These are phyloP conservation scores for Actinidia chinensis DNA, from an alignment of 179 eudicot species.

Conservation along the genomic window DNA sequence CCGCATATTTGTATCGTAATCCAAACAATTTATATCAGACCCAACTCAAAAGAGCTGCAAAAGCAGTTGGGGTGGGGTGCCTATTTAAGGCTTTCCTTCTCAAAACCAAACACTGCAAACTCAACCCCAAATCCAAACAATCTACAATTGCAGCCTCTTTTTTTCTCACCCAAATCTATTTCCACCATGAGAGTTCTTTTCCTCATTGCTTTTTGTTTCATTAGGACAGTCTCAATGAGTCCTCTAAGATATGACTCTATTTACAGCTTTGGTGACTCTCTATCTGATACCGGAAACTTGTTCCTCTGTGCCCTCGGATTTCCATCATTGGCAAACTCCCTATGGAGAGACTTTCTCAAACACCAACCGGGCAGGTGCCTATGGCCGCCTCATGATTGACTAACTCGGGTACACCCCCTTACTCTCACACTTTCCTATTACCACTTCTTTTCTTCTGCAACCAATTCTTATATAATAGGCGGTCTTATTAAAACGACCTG, in stretches of 20 bases:
- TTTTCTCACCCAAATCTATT: not conserved
- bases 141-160: not conserved
- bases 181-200: slow-evolving; percentile 5
- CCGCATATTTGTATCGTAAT: too few species aligned
- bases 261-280: slow-evolving; percentile 71
- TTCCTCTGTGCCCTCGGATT: slow-evolving; percentile 45
- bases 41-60: not conserved
- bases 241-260: slow-evolving; percentile 43
- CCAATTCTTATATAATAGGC: too few species aligned
- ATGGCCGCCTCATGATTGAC: slow-evolving; percentile 64
- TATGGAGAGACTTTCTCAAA: slow-evolving; percentile 58
- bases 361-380: slow-evolving; percentile 64
- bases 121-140: not conserved
- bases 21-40: too few species aligned
- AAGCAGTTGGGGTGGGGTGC: not conserved
- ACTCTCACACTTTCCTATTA: too few species aligned
- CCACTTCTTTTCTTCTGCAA: too few species aligned
- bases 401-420: slow-evolving; percentile 46
- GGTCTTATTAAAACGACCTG: too few species aligned
- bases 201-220: slow-evolving; percentile 12
- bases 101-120: not conserved
- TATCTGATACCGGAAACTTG: slow-evolving; percentile 71
- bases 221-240: slow-evolving; percentile 12
- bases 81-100: not conserved
- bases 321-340: slow-evolving; percentile 53